Base-by-base conservation (phyloP, 2,329 filamentous ascomycete species). In the Diplodia scrobiculata region DNA sequence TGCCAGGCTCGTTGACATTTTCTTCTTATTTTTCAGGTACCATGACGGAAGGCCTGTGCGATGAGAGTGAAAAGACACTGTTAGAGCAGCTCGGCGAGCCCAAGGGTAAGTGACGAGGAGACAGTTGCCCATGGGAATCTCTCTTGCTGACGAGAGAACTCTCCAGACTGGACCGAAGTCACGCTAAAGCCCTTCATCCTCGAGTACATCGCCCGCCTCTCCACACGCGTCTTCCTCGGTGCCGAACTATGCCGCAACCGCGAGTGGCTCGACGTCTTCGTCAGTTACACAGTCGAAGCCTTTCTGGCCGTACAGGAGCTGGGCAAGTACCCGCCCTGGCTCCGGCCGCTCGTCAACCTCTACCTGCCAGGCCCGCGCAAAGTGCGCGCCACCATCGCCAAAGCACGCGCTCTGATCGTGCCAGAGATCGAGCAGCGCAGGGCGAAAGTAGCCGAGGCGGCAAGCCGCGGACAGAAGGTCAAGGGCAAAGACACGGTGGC, bases 191-290 rank as follows among this genome's bases (percentile, higher is more conserved):
- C 67, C 10, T 67, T 68, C 17, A 66, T 79, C 38, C 72, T 75
- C 0, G 69, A 72, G 0, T 68, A 81, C 5, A 73, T 81, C 34
- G 73, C 77, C 10, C 75, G 79, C 17, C 70, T 80, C 5, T 78
- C 78, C 1, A 75, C 77, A 0, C 74, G 79, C 19, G 72, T 82
- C 48, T 78, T 81, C 62, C 73, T 78, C 34, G 79, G 80, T 19
- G 70, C 75, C 3, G 67, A 69, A 5, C 69, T 79, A 6, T 77
- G 75, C 62, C 72, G 73, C 27, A 78, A 80, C 66, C 70, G 75
- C 64, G 70, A 75, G 63, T 82, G 80, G 79, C 70, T 80, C 17
- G 66, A 73, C 0, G 71, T 74, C 2, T 69, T 73, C 41, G 74
- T 72, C 17, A 66, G 71, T 38, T 79, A 79, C 69, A 75, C 76